phyloP scores from a whole-genome alignment of 2,329 filamentous ascomycete genomes.

The Cadophora sp. region DNA sequence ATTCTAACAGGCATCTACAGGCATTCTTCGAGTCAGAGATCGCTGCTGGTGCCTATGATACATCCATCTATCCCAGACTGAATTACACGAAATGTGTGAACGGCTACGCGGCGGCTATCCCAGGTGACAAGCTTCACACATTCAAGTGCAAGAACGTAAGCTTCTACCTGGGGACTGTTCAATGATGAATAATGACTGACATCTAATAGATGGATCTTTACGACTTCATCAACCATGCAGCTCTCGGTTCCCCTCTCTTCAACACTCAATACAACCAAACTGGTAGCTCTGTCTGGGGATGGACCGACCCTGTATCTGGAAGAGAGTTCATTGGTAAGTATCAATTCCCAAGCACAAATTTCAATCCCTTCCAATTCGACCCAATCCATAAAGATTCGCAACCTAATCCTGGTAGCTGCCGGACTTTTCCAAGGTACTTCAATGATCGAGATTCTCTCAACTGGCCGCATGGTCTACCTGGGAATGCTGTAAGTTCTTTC shows the following conservation, averaged over 20 bases:
- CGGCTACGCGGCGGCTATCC: conserved; percentile 53
- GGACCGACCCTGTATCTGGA: conserved; percentile 53
- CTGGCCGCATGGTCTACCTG: conserved; percentile 54
- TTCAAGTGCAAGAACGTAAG: conserved; percentile 54
- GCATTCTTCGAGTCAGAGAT: conserved; percentile 44
- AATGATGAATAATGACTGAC: neutral
- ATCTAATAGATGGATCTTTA: conserved; percentile 56
- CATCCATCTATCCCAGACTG: conserved; percentile 48
- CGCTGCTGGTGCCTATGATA: conserved; percentile 47
- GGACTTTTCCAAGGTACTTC: conserved; percentile 32
- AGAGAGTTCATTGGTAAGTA: conserved; percentile 52
- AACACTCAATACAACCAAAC: conserved; percentile 18
- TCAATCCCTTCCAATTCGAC: too few relatives aligned
- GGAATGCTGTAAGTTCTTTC: conserved; percentile 42
- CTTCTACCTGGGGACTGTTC: neutral
- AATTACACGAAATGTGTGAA: conserved; percentile 51
- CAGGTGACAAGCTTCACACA: conserved; percentile 55
- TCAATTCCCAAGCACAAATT: too few relatives aligned
- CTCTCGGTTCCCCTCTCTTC: conserved; percentile 22
- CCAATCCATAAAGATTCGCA: too few relatives aligned
- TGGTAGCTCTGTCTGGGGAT: conserved; percentile 45
- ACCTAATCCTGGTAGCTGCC: neutral
- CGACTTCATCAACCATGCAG: conserved; percentile 61
- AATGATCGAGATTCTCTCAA: conserved; percentile 55
- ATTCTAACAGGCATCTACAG: conserved; percentile 7